Conservation (phyloP, 139 green algal species). For the Volvox africanus region DNA sequence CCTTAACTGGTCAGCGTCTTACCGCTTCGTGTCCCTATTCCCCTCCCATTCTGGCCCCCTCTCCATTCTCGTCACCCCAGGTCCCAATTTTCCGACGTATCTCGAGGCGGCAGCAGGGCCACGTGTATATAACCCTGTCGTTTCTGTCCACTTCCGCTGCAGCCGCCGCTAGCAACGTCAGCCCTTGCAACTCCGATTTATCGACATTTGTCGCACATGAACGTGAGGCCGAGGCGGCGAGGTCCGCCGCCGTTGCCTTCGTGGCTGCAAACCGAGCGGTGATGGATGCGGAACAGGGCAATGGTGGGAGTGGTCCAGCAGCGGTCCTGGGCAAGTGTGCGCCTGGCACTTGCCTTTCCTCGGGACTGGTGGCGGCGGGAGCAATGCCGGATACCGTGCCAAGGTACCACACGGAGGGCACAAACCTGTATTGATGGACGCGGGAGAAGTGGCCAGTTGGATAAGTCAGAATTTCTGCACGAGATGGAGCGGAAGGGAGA, state of each 20-base stretch:
- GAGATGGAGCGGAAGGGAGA: too few species aligned
- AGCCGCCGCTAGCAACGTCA: not conserved
- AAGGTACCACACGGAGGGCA: not conserved
- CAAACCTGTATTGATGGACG: not conserved
- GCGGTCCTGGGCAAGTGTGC: not conserved
- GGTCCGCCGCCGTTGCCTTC: not conserved
- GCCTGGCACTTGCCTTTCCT: not conserved
- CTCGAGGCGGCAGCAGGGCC: not conserved
- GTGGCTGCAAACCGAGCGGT: not conserved
- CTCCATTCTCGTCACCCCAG: not conserved
- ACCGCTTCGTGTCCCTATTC: not conserved
- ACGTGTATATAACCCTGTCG: not conserved
- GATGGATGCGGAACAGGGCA: not conserved
- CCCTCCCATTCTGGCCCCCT: not conserved
- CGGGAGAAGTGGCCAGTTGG: too few species aligned
- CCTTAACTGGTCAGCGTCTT: not conserved
- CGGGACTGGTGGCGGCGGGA: not conserved
- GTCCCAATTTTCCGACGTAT: not conserved
- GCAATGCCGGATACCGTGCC: not conserved
- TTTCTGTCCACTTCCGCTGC: not conserved
- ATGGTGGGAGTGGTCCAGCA: not conserved
- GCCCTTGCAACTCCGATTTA: not conserved
- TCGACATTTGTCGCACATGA: not conserved
- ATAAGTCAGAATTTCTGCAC: too few species aligned
- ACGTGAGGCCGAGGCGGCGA: not conserved